Percentiles rank a stretch among this genome's conserved stretches.
phyloP scores from a whole-genome alignment of 495 filamentous ascomycete species.

The Filosporella fistucella region DNA sequence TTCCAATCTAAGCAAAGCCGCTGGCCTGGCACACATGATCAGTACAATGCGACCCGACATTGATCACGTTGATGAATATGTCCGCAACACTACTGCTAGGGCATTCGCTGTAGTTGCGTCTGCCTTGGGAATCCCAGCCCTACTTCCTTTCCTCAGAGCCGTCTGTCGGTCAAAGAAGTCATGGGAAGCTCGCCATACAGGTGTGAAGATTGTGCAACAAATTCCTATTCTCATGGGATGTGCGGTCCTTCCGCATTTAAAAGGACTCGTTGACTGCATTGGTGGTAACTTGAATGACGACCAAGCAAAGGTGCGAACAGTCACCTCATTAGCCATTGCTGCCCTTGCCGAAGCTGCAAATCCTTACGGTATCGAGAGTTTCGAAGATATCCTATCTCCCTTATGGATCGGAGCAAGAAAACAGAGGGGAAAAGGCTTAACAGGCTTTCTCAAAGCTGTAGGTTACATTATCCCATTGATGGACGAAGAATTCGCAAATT shows the following conservation, averaged over 20 bases:
- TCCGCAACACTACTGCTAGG: constrained; percentile 97
- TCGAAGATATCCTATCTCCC: constrained; percentile 95
- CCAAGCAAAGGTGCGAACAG: constrained; percentile 94
- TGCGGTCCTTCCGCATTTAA: constrained; percentile 92
- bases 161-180: constrained; percentile 98
- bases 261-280: constrained; percentile 95
- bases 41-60: constrained; percentile 99
- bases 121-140: constrained; percentile 90
- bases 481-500: constrained; percentile 99
- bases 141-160: constrained; percentile 91
- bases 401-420: constrained; percentile 46
- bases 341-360: constrained; percentile 95
- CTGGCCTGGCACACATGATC: constrained; percentile 98
- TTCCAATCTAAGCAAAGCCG: constrained; percentile 93
- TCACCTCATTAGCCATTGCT: constrained; percentile 91
- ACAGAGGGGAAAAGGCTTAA: constrained; percentile 93
- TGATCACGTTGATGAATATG: constrained; percentile 97
- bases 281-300: constrained; percentile 94
- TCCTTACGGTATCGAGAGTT: constrained; percentile 98
- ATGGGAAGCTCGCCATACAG: constrained; percentile 98
- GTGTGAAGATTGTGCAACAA: constrained; percentile 98
- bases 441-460: constrained; percentile 94
- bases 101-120: constrained; percentile 98
- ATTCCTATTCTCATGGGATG: constrained; percentile 99
- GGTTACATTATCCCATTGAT: constrained; percentile 98